Percentiles rank a stretch among this genome's conserved stretches.
Conservation (phyloP, 495 filamentous ascomycete species). For the Aspergillus ellipticus region DNA sequence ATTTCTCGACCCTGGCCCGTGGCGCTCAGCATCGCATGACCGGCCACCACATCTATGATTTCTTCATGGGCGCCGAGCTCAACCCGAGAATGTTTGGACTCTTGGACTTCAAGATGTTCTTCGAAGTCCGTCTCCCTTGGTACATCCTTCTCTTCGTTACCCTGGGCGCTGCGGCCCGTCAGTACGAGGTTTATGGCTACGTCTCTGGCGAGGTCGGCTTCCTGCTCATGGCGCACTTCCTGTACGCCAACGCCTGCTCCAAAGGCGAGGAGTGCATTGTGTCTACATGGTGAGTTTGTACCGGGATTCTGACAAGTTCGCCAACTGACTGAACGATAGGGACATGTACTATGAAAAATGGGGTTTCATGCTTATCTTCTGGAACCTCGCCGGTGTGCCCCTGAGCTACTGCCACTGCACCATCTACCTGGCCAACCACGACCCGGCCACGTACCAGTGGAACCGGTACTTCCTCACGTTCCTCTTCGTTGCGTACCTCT, state of each 20-base stretch:
- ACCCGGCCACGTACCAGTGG: constrained; percentile 79
- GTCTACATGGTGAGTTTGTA: constrained; percentile 68
- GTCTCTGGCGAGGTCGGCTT: constrained; percentile 87
- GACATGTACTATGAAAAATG: constrained; percentile 99
- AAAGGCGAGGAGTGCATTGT: constrained; percentile 96
- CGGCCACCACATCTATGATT: constrained; percentile 88
- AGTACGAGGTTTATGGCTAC: constrained; percentile 87
- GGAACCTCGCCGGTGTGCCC: constrained; percentile 96
- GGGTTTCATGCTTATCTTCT: constrained; percentile 99
- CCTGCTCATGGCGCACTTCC: constrained; percentile 86
- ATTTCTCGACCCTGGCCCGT: constrained; percentile 74
- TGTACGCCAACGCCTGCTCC: constrained; percentile 94
- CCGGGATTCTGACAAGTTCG: neutral
- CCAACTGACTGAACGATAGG: constrained; percentile 30
- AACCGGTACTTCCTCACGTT: constrained; percentile 60
- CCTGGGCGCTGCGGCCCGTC: constrained; percentile 72
- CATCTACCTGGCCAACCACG: constrained; percentile 86
- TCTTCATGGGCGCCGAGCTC: constrained; percentile 98
- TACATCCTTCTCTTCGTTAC: constrained; percentile 84
- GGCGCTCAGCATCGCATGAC: constrained; percentile 90
- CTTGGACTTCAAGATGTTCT: constrained; percentile 99
- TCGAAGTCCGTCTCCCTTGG: constrained; percentile 96
- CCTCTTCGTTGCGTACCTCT: constrained; percentile 71
- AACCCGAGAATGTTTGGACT: constrained; percentile 93
- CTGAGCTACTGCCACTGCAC: constrained; percentile 96